Evolutionary conservation across 2,329 filamentous ascomycete genomes (phyloP).

Genomic region (Trichoderma guizhouense): DNA sequence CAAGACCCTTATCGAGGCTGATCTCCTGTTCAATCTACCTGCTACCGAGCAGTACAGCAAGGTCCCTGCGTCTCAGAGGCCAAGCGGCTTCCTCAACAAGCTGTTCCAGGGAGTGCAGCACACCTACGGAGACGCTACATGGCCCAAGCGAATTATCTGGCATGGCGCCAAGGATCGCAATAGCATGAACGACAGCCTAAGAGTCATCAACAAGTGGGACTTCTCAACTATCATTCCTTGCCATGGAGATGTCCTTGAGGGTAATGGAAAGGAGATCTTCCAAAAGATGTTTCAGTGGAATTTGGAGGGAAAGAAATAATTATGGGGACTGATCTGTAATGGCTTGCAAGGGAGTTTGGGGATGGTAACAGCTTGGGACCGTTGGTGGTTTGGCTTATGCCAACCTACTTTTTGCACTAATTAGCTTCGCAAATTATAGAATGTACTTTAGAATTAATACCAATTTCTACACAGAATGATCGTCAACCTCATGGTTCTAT

Average conservation of each 20-base stretch:
- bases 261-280: slow-evolving; percentile 69
- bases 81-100: slow-evolving; percentile 36
- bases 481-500: not conserved
- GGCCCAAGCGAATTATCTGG: slow-evolving; percentile 80
- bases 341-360: not conserved
- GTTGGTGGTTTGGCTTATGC: slow-evolving; percentile 27
- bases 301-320: slow-evolving; percentile 41
- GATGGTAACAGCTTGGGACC: not conserved
- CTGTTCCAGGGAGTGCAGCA: slow-evolving; percentile 54
- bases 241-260: slow-evolving; percentile 86
- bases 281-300: slow-evolving; percentile 82
- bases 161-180: slow-evolving; percentile 64
- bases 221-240: slow-evolving; percentile 85
- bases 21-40: slow-evolving; percentile 89
- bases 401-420: not conserved
- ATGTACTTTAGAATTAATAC: not conserved
- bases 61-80: slow-evolving; percentile 41
- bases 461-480: not conserved
- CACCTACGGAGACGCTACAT: slow-evolving; percentile 63
- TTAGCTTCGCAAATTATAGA: not conserved
- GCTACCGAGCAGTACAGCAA: slow-evolving; percentile 82
- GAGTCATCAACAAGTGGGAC: slow-evolving; percentile 72
- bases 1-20: slow-evolving; percentile 78
- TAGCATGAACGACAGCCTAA: slow-evolving; percentile 67
- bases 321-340: not conserved